Base-by-base conservation (phyloP, 805 yeast genomes). In the Myxozyma neotropica region DNA sequence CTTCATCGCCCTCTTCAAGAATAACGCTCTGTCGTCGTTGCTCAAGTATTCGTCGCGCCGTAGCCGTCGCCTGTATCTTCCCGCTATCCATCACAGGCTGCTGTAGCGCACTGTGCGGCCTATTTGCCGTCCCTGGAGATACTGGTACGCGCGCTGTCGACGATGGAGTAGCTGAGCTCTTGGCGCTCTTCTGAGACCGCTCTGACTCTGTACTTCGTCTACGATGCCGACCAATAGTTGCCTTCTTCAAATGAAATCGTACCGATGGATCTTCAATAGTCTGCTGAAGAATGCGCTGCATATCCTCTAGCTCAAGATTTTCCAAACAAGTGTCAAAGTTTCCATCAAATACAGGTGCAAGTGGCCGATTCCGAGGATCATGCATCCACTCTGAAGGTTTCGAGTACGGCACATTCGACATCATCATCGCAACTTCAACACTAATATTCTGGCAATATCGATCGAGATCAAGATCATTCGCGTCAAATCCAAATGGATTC, bases 401-500 rank as follows among this genome's bases (percentile, higher is more conserved):
- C 29, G 54, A 39, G 40, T 46, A 59, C 31, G 66, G 66, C 40
- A 48, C 48, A 21, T 40, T 35, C 5, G 66, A 55, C 65, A 61
- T 61, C 43, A 57, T 24, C 61, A 63, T 55, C 19, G 66, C 43
- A 12, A 56, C 59, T 48, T 63, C 66, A 31, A 63, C 65, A n/a
- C 55, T 40, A 33, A 63, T 54, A 15, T 29, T 46, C 49, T 63
- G 61, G 51, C 66, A 63, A 48, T 63, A 63, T 38, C 61, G 52
- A 33, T 63, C 61, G 13, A 63, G 59, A 31, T 63, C 66, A 7
- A 63, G 52, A 44, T 63, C 66, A 26, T 63, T 61, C n/a, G 63
- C 61, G 36, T 63, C 66, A 48, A 38, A 61, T 12, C 66, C 66
- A 40, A 63, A 63, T 39, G 66, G 66, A 33, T 63, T 61, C 43